These are phyloP conservation scores for Monosporascus sp. DNA, from an alignment of 2,329 filamentous ascomycete genomes.

Conservation along the genomic window DNA sequence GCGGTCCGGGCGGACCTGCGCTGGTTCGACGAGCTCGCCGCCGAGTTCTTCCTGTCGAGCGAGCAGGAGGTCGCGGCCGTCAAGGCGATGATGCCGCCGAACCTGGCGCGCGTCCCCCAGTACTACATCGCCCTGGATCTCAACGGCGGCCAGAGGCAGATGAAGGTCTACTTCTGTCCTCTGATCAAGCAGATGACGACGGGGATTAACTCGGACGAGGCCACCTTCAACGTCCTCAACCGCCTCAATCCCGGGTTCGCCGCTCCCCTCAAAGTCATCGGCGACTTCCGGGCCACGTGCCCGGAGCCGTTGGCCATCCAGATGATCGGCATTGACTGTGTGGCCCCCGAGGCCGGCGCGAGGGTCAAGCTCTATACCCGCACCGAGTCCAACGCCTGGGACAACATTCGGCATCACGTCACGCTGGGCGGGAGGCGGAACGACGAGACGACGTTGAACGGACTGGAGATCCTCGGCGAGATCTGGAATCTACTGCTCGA, in stretches of 20 bases:
- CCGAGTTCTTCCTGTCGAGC: conserved; percentile 13
- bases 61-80: conserved; percentile 6
- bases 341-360: conserved; percentile 19
- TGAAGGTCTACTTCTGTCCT: conserved; percentile 22
- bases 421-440: conserved; percentile 17
- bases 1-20: conserved; percentile 6
- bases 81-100: conserved; percentile 9
- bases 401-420: conserved; percentile 17
- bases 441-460: conserved; percentile 15
- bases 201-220: conserved; percentile 12
- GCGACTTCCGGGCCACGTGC: conserved; percentile 13
- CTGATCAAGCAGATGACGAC: conserved; percentile 20
- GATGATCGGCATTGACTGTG: conserved; percentile 22
- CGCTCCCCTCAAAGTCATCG: conserved; percentile 8
- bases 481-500: conserved; percentile 23
- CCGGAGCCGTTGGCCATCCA: conserved; percentile 15
- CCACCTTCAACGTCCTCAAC: conserved; percentile 17
- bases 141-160: conserved; percentile 10
- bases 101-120: conserved; percentile 14
- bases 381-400: conserved; percentile 18
- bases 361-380: conserved; percentile 22
- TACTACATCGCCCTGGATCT: conserved; percentile 22
- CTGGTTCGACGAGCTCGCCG: conserved; percentile 18
- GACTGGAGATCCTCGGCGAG: conserved; percentile 14
- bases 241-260: conserved; percentile 9